phyloP scores from a whole-genome alignment of 2,329 filamentous ascomycete genomes.

The Hypoxylon rubiginosum region DNA sequence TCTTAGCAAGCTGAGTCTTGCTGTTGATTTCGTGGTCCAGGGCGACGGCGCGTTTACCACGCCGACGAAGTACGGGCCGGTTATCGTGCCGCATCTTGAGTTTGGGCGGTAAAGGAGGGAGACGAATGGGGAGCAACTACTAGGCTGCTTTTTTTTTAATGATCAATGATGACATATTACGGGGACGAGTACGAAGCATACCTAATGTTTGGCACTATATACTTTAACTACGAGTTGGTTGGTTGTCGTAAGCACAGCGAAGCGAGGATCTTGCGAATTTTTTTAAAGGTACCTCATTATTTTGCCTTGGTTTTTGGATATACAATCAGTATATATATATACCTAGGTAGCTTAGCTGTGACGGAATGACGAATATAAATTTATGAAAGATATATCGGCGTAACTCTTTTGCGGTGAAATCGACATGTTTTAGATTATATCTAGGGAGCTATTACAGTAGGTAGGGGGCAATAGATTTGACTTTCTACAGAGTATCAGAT shows the following conservation, averaged over 20 bases:
- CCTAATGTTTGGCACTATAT: no score
- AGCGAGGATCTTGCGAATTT: slow-evolving; percentile 13
- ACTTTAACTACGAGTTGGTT: neutral
- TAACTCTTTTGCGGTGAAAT: neutral
- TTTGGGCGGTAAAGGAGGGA: slow-evolving; percentile 69
- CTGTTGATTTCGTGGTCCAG: slow-evolving; percentile 97
- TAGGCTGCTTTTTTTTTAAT: neutral
- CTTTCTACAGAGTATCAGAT: no score
- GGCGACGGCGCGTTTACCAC: slow-evolving; percentile 84
- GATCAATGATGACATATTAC: neutral
- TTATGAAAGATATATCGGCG: slow-evolving; percentile 16
- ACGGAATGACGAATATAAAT: slow-evolving; percentile 33
- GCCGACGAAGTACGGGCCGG: slow-evolving; percentile 96
- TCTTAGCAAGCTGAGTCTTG: slow-evolving; percentile 81
- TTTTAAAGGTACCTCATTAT: slow-evolving; percentile 1
- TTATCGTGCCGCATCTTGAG: slow-evolving; percentile 90
- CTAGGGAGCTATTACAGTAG: no score
- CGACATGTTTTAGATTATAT: neutral
- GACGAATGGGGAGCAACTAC: neutral
- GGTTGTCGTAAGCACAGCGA: slow-evolving; percentile 1
- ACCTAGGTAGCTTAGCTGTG: slow-evolving; percentile 20
- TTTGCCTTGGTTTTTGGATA: neutral
- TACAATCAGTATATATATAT: slow-evolving; percentile 15
- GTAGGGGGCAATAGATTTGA: no score
- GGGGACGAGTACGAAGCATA: neutral